Percentiles rank a stretch among this genome's conserved stretches.
phyloP scores from a whole-genome alignment of 2,329 filamentous ascomycete species.

The Eutypella sp. region DNA sequence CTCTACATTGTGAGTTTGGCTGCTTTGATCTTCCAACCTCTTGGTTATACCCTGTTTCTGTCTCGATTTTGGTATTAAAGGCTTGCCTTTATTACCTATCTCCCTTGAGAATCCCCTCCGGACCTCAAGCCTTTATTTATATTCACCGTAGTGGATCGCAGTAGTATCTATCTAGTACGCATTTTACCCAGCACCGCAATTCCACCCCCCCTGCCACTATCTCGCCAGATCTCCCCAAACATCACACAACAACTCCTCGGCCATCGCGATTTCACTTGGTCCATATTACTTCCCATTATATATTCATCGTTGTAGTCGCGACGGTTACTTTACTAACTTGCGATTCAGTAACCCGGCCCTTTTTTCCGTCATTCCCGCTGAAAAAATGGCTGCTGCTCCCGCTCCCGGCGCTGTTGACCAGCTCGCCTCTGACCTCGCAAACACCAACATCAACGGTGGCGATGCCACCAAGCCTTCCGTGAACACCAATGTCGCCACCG shows the following conservation, averaged over 20 bases:
- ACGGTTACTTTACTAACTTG: conserved; percentile 9
- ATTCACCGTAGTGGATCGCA: conserved; percentile 10
- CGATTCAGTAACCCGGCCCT: conserved; percentile 12
- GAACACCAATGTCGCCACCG: conserved; percentile 66
- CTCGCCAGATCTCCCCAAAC: no score
- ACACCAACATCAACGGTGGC: conserved; percentile 64
- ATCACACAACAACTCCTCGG: no score
- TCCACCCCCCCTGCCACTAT: no score
- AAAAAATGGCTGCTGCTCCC: conserved; percentile 54
- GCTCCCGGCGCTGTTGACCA: conserved; percentile 64
- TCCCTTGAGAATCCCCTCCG: conserved; percentile 12
- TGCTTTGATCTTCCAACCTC: conserved; percentile 1
- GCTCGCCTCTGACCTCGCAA: conserved; percentile 73
- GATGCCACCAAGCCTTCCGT: conserved; percentile 62
- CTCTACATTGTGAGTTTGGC: not conserved
- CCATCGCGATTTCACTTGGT: no score
- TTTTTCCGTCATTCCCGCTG: conserved; percentile 19
- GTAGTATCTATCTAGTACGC: conserved; percentile 14
- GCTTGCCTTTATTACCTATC: conserved; percentile 18
- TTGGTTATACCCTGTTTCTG: no score
- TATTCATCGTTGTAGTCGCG: no score
- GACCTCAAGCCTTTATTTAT: conserved; percentile 11
- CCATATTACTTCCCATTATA: no score
- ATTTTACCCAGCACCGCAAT: not conserved
- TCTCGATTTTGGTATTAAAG: conserved; percentile 15